These are phyloP conservation scores for Musa balbisiana DNA, from an alignment of 202 grass and related monocot species.

Conservation along the genomic window DNA sequence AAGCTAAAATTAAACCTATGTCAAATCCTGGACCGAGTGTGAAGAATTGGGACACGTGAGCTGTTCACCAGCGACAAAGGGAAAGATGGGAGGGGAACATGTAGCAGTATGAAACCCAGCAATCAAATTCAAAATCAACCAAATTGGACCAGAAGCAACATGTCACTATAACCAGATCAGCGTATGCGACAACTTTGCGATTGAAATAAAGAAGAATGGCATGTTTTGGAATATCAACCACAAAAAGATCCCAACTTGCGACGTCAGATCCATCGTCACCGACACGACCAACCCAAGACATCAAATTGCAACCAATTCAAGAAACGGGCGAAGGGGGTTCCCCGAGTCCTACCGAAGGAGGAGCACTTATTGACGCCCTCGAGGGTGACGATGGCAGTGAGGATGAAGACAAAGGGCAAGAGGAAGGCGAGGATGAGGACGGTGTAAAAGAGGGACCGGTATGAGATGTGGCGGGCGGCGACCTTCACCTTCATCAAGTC, in stretches of 20 bases:
- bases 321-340: neutral
- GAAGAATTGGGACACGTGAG: too few species aligned
- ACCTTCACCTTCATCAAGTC: conserved; percentile 85
- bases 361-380: conserved; percentile 99
- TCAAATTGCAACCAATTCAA: neutral
- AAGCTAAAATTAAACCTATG: neutral
- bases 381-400: conserved; percentile 74
- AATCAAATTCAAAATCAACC: too few species aligned
- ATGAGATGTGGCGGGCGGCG: conserved; percentile 72
- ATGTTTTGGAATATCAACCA: neutral
- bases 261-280: neutral
- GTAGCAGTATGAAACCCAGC: too few species aligned
- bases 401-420: conserved; percentile 87
- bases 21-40: neutral
- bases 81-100: too few species aligned
- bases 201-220: neutral
- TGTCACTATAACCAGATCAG: neutral
- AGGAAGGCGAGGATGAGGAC: conserved; percentile 82
- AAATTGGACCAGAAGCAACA: neutral
- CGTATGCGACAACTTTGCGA: neutral
- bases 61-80: too few species aligned
- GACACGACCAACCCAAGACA: neutral
- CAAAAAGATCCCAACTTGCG: neutral
- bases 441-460: conserved; percentile 90
- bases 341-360: conserved; percentile 46